Base-by-base conservation (phyloP, 192 early-diverging fungal genomes). In the Linnemannia elongata region DNA sequence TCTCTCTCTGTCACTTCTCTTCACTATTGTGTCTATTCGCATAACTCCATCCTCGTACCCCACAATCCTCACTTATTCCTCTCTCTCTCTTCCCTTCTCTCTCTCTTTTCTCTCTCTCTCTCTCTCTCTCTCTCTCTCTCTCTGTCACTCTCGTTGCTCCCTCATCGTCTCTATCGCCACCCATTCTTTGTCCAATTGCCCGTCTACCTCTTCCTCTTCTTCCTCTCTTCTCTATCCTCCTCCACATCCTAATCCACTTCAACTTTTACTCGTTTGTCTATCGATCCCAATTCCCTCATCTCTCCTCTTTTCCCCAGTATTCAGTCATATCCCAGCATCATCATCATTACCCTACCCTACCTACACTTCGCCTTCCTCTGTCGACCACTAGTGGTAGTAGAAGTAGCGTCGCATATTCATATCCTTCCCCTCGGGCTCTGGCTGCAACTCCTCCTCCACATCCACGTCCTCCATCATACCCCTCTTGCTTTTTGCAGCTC, bases 291-390 rank as follows among this genome's bases (percentile, higher is more conserved):
- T 55, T 45, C 57, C 35, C 35, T 35, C 35, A 60, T 20, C 49
- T 30, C 33, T 15, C 22, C 30, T n/a, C n/a, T n/a, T 22, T 38
- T 4, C 44, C 74, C 30, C 7, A 55, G 30, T 30, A 1, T 52
- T 45, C 44, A 41, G 9, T 33, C 60, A 74, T 74, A 74, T 47
- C 72, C 72, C 72, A 52, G 49, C 35, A n/a, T 38, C 52, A 15
- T 54, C 47, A 20, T 47, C 49, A 35, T 75, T 44, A 54, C 49
- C 74, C 20, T 52, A 27, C 6, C 72, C 44, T 35, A 22, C 20
- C 6, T 20, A 52, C 49, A 15, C 17, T 74, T 35, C 72, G 52
- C 44, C 7, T 74, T 13, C 30, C 15, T 30, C 18, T 74, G 45
- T 9, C n/a, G 1, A 54, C 47, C 33, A 39, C 9, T 20, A 52